Base-by-base conservation (phyloP, 2,329 filamentous ascomycete genomes). In the Calonectria pauciramosa region DNA sequence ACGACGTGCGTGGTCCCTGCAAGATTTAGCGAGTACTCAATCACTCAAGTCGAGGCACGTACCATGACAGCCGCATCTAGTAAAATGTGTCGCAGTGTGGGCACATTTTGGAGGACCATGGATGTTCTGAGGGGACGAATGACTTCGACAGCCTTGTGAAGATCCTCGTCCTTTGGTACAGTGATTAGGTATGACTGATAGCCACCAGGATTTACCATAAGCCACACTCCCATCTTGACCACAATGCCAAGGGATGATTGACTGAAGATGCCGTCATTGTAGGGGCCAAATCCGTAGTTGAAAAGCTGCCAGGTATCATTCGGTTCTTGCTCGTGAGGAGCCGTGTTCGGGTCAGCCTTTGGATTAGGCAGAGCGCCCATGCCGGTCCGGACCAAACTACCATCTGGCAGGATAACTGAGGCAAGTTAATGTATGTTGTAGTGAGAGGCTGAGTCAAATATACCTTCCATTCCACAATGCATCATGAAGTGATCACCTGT, bases 91-190 rank as follows among this genome's bases (percentile, higher is more conserved):
- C 78, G 60, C 0, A 80, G 59, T 4, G 78, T 80, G 0, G 78
- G 78, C 0, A 80, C 78, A 23, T 80, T 80, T 18, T 80, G 78
- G 1, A 80, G 28, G 0, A 78, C 75, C 78, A 80, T 80, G 47
- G 56, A 63, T 32, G 68, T 59, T 64, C 76, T 52, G 14, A 80
- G 75, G 0, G 78, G 78, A 4, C 78, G 47, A 14, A 80, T 80
- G 1, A 78, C 76, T 49, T 80, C 78, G 8, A 80, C 68, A 4
- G 76, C 76, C 4, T 79, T 71, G 20, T 79, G 73, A 4, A 80
- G 73, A 11, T 80, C 77, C 6, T 80, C 74, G 0, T 80, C 78
- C 10, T 65, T 68, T 1, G 78, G 78, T 8, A 80, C 63, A 0
- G 78, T 80, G 4, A 80, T 78, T 14, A 80, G 23, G 8, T 79